Base-by-base conservation (phyloP, 179 eudicot species). In the Amaranthus tricolor region DNA sequence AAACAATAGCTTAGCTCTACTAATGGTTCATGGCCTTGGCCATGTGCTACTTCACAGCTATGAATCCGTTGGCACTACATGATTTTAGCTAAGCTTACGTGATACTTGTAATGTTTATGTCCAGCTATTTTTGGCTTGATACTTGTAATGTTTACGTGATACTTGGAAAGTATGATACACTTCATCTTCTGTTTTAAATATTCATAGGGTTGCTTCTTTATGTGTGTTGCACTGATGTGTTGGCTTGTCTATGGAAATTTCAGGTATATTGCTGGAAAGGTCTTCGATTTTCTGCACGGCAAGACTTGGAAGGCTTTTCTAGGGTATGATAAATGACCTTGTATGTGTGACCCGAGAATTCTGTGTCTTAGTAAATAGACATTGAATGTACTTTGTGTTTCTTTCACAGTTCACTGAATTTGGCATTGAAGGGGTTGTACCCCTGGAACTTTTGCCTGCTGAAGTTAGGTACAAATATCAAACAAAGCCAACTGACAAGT, bases 241-340 rank as follows among this genome's bases (percentile, higher is more conserved):
- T n/a, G 48, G 14, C 49, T 49, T 65, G 51, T 72, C 43, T 77
- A 55, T 83, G 64, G 40, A 3, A 31, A 3, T 31, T 31, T 31
- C 82, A 95, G 99, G 99, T 95, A 44, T 95, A 95, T 79, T 95
- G 99, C 83, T 95, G 99, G 99, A 95, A 95, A 85, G 99, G 99
- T 80, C 92, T 95, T 57, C 88, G 99, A 65, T 87, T 93, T 70
- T 89, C 99, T 62, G 99, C 99, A 67, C 87, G 97, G 63, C 98
- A 95, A 80, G 99, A 95, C 81, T 86, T 95, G 86, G 99, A 95
- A 76, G 98, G 92, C 68, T 95, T 95, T 85, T 95, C 99, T 51
- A 88, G 88, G 78, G 99, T 93, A 86, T 68, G 87, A 45, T 74
- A 12, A 69, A 40, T 65, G 65, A 31, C 56, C 57, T 62, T 47